Conservation (phyloP, 306 rosid species). For the Abrus precatorius region DNA sequence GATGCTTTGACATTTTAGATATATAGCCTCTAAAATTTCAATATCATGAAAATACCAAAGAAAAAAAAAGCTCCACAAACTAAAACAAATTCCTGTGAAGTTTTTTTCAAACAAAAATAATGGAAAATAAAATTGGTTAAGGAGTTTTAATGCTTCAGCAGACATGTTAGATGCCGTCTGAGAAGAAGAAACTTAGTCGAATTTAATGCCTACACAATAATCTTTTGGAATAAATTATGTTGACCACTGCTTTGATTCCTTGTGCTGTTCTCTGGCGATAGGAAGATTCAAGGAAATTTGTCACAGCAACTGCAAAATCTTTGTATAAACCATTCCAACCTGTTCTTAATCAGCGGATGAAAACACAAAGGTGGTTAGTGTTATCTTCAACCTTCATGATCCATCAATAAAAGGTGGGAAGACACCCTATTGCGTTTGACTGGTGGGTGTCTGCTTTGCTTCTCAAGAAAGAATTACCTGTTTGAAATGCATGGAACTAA, state of each 20-base stretch:
- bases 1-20: background rate
- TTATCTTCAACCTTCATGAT: background rate
- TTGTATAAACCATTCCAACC: slow-evolving; percentile 72
- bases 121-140: background rate
- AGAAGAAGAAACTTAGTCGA: background rate
- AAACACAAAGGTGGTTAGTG: slow-evolving; percentile 12
- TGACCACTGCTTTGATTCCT: slow-evolving; percentile 28
- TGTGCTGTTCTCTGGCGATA: slow-evolving; percentile 14
- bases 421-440: slow-evolving; percentile 46
- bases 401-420: background rate
- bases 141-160: background rate
- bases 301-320: slow-evolving; percentile 68
- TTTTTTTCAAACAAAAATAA: background rate
- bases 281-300: slow-evolving; percentile 45
- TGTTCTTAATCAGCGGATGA: slow-evolving; percentile 45
- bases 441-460: slow-evolving; percentile 45
- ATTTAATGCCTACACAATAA: slow-evolving; percentile 21
- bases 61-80: too few species aligned
- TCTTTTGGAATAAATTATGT: background rate
- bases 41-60: background rate
- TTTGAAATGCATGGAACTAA: slow-evolving; percentile 15
- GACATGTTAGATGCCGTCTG: slow-evolving; percentile 27
- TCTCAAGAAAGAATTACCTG: slow-evolving; percentile 3
- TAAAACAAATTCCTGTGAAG: background rate
- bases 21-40: background rate